These are phyloP conservation scores for Conringia planisiliqua DNA, from an alignment of 345 rosid genomes.

Conservation along the genomic window DNA sequence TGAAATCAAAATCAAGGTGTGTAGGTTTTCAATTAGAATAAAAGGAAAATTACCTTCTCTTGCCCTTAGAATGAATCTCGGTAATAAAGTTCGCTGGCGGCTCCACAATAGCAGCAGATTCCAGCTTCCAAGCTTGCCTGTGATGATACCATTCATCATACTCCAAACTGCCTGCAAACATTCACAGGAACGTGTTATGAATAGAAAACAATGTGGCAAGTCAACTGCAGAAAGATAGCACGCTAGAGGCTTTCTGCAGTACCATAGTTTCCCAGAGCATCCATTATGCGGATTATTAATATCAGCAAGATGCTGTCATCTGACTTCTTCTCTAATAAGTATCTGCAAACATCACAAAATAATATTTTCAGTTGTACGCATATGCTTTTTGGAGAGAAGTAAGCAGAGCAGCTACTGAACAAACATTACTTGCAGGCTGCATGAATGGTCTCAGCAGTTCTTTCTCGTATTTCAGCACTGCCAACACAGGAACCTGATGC, in stretches of 20 bases:
- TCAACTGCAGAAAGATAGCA: slow-evolving; percentile 15
- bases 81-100: slow-evolving; percentile 93
- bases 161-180: slow-evolving; percentile 76
- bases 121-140: slow-evolving; percentile 98
- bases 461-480: slow-evolving; percentile 74
- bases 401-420: slow-evolving; percentile 20
- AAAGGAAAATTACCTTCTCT: slow-evolving; percentile 62
- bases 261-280: slow-evolving; percentile 95
- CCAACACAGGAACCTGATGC: slow-evolving; percentile 91
- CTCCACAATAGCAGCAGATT: slow-evolving; percentile 92
- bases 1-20: neutral
- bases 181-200: slow-evolving; percentile 8
- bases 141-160: slow-evolving; percentile 97
- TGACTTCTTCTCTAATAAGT: slow-evolving; percentile 82
- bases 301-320: slow-evolving; percentile 96
- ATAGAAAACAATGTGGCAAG: slow-evolving; percentile 6
- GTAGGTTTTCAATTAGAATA: neutral
- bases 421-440: slow-evolving; percentile 84
- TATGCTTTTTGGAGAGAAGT: neutral
- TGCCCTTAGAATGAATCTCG: slow-evolving; percentile 78
- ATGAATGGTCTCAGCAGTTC: slow-evolving; percentile 77
- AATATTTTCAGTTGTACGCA: slow-evolving; percentile 22
- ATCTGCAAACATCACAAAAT: slow-evolving; percentile 48
- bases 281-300: slow-evolving; percentile 84
- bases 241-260: slow-evolving; percentile 29